Evolutionary conservation across 257 asterid genomes (phyloP).

Genomic region (Leonotis leonurus): DNA sequence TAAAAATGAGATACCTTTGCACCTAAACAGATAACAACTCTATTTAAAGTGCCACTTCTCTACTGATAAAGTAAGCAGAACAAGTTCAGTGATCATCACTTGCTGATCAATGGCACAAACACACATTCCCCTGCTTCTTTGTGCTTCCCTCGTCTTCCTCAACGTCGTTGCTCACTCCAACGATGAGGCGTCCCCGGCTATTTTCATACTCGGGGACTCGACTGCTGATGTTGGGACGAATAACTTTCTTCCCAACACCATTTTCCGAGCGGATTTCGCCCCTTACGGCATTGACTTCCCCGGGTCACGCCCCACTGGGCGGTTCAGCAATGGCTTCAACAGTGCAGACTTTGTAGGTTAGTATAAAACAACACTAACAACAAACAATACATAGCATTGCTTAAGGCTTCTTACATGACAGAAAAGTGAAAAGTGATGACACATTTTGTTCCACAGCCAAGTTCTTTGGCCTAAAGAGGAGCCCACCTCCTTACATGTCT

Average conservation of each 20-base stretch:
- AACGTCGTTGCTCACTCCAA: conserved; percentile 24
- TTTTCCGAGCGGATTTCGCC: conserved; percentile 41
- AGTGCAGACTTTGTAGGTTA: conserved; percentile 59
- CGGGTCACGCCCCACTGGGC: conserved; percentile 48
- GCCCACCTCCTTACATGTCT: conserved; percentile 56
- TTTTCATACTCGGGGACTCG: conserved; percentile 64
- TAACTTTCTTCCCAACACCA: conserved; percentile 22
- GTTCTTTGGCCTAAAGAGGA: conserved; percentile 53
- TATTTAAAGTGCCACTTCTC: neutral
- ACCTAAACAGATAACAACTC: neutral
- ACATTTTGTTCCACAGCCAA: conserved; percentile 36
- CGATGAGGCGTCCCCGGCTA: conserved; percentile 32
- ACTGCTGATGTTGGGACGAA: conserved; percentile 84
- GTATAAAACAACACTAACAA: no score
- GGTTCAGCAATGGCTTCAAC: conserved; percentile 77
- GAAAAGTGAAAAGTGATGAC: neutral
- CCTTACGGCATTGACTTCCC: conserved; percentile 62
- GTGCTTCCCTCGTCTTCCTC: conserved; percentile 15
- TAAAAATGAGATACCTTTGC: neutral
- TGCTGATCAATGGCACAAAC: conserved; percentile 25
- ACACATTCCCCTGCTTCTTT: neutral
- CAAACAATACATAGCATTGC: no score
- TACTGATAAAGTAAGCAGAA: neutral
- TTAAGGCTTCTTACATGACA: neutral
- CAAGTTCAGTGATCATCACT: neutral